Evolutionary conservation across 306 rosid species (phyloP).

Genomic region (Cyclanthera cordifolia): DNA sequence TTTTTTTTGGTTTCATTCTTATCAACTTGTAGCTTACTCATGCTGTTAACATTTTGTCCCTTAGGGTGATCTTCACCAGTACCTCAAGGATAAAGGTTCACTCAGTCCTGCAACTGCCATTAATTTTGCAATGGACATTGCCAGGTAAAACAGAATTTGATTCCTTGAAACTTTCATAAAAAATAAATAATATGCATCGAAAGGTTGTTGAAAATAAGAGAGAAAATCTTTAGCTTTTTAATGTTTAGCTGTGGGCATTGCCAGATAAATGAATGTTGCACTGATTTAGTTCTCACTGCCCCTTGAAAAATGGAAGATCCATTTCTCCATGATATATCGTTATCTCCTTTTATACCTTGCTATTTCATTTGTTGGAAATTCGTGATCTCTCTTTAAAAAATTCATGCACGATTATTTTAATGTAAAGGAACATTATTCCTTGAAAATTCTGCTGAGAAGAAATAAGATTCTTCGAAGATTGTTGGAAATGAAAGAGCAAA

Average conservation of each 20-base stretch:
- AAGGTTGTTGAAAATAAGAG: not conserved
- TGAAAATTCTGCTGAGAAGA: not conserved
- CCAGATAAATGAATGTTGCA: not conserved
- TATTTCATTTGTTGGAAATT: not conserved
- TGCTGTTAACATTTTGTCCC: constrained; percentile 16
- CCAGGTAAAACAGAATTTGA: constrained; percentile 36
- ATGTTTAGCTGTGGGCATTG: not conserved
- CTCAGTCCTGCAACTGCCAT: constrained; percentile 59
- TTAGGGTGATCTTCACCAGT: constrained; percentile 91
- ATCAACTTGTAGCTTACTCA: not conserved
- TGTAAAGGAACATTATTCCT: constrained; percentile 14
- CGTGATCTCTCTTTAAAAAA: not conserved
- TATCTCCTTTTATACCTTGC: not conserved
- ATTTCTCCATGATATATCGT: not conserved
- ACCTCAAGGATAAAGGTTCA: constrained; percentile 78
- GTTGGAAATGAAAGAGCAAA: not conserved
- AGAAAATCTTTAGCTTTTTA: not conserved
- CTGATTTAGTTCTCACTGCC: not conserved
- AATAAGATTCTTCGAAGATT: constrained; percentile 1
- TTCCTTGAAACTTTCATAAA: not conserved
- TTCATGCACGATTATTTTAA: not conserved
- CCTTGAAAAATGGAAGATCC: not conserved
- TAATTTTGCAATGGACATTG: constrained; percentile 76
- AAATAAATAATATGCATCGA: not conserved
- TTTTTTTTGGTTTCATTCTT: not conserved